Evolutionary conservation across 1,284 basidiomycete genomes (phyloP).

Genomic region (Tilletia caries): DNA sequence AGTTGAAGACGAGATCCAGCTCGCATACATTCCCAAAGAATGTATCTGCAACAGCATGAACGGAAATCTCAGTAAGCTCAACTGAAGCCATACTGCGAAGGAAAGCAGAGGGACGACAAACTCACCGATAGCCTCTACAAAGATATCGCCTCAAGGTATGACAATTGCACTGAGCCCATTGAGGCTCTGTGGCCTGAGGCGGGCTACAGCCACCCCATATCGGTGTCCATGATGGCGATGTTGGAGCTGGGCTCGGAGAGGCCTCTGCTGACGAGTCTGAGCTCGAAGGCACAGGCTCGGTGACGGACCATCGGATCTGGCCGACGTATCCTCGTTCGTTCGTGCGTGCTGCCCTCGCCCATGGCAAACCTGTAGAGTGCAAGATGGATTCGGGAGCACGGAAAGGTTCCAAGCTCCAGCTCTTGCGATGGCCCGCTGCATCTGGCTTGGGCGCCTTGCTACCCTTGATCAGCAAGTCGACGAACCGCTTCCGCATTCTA

Average conservation of each 20-base stretch:
- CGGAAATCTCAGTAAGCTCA: not conserved
- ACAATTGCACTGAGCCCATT: slow-evolving; percentile 61
- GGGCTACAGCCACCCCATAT: slow-evolving; percentile 15
- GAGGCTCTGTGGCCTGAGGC: slow-evolving; percentile 16
- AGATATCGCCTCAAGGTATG: slow-evolving; percentile 94
- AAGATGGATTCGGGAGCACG: slow-evolving; percentile 38
- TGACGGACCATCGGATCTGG: slow-evolving; percentile 38
- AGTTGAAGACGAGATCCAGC: slow-evolving; percentile 93
- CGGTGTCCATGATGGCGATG: not conserved
- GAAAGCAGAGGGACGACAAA: no score
- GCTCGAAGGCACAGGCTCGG: slow-evolving; percentile 15
- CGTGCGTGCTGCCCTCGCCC: not conserved
- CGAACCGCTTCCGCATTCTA: slow-evolving; percentile 58
- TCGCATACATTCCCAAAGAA: slow-evolving; percentile 99
- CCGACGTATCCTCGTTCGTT: slow-evolving; percentile 20
- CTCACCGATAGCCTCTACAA: slow-evolving; percentile 94
- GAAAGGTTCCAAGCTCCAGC: slow-evolving; percentile 45
- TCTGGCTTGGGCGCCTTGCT: slow-evolving; percentile 58
- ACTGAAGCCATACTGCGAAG: no score
- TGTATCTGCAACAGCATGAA: slow-evolving; percentile 64
- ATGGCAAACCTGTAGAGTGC: not conserved
- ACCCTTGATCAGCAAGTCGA: slow-evolving; percentile 68
- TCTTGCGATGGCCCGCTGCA: slow-evolving; percentile 18
- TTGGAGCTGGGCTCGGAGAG: not conserved
- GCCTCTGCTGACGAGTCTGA: slow-evolving; percentile 1